phyloP scores from a whole-genome alignment of 192 early-diverging fungal species.

The Gonapodya prolifera region DNA sequence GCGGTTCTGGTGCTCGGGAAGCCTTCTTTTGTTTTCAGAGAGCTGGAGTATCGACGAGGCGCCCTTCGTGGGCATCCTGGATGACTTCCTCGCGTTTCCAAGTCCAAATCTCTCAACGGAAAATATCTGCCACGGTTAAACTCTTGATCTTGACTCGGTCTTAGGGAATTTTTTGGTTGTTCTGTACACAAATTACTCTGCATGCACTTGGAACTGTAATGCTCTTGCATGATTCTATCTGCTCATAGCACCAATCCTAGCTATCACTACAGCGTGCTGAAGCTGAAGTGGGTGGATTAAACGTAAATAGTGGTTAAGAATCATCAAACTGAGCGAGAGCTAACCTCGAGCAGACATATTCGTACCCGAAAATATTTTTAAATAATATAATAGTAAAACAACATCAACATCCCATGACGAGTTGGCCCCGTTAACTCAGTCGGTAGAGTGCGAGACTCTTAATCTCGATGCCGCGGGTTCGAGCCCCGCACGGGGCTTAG shows the following conservation, averaged over 20 bases:
- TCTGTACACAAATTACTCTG: not conserved
- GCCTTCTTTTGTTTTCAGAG: not conserved
- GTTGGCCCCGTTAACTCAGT: constrained; percentile 13
- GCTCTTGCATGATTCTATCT: not conserved
- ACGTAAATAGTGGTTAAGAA: not conserved
- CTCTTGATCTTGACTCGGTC: not conserved
- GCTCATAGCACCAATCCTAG: not conserved
- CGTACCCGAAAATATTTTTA: constrained; percentile 14
- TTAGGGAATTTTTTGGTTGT: not conserved
- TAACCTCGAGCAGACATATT: constrained; percentile 14
- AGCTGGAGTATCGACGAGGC: not conserved
- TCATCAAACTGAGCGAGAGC: constrained; percentile 4
- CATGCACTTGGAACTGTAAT: not conserved
- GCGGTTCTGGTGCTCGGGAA: not conserved
- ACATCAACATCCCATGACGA: not conserved
- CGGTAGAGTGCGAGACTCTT: constrained; percentile 15
- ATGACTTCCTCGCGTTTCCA: not conserved
- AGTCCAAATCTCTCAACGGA: not conserved
- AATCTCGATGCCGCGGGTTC: constrained; percentile 16
- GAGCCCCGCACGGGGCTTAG: constrained; percentile 10
- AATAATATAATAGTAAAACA: not conserved
- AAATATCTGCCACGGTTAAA: not conserved
- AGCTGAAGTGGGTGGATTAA: not conserved
- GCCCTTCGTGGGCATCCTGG: not conserved
- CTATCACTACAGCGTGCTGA: not conserved